Evolutionary conservation across 129 eudicot genomes (phyloP), one percentile per base, ranked within the genome.

Genomic region (Erigeron canadensis): DNA sequence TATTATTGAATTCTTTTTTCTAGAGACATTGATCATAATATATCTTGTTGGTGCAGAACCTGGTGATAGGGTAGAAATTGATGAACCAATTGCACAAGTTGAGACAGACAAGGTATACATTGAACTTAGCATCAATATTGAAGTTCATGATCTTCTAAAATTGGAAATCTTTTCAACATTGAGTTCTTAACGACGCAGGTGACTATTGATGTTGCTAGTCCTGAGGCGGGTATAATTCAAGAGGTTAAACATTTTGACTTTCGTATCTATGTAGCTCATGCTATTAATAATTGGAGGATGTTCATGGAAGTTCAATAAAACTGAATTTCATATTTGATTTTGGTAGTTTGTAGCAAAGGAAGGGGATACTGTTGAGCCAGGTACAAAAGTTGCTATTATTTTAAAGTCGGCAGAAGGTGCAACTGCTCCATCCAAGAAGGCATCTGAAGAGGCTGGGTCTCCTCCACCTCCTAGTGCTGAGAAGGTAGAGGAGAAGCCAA

Each of bases 361-460:
- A 87, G 98, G 98, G 55, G 98, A 89, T 66, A 92, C 96, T 10
- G 98, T 92, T 59, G 96, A 86, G 65, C 96, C 98, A 47, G 96
- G 96, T 76, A 83, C 87, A 37, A 92, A 86, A 80, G 72, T 92
- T 70, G 98, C 98, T 69, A 67, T 92, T 53, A 92, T 92, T 59
- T 85, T 89, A 70, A 92, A 85, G 75, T 85, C 89, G 22, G 96
- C 77, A 59, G 97, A 85, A 75, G 91, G 84, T 75, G 92, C 83
- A 54, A 71, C 84, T 84, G 86, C 88, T 78, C 83, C 97, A 67
- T 79, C 97, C 41, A 87, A 86, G 80, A 84, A 77, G 58, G 77
- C 84, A 65, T 68, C 92, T 65, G 88, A 79, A 59, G 82, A 73
- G 69, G 70, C 82, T 50, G 82, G 72, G 60, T 61, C 90, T 55